Evolutionary conservation across 2,329 filamentous ascomycete species (phyloP).

Genomic region (Alternaria viburni): DNA sequence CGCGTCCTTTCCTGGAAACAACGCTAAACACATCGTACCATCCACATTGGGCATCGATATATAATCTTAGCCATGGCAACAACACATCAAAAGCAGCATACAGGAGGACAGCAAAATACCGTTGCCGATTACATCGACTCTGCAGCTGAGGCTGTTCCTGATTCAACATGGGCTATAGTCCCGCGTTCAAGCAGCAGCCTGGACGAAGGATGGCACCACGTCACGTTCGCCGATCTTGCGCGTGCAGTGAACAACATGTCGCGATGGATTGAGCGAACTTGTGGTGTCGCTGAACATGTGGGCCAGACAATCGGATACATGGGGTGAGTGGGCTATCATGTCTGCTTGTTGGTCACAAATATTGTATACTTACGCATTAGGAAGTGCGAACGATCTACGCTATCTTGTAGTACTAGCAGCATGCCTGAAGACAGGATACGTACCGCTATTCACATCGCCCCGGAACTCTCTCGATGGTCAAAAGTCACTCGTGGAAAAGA

Average conservation of each 20-base stretch:
- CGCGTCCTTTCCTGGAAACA: not conserved
- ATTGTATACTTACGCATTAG: not conserved
- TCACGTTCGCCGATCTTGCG: not conserved
- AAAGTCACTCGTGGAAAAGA: not conserved
- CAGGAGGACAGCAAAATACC: not conserved
- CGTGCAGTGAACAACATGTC: not conserved
- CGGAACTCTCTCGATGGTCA: slow-evolving; percentile 1
- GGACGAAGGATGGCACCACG: not conserved
- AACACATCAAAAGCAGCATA: not conserved
- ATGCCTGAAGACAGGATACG: not conserved
- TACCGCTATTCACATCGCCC: slow-evolving; percentile 3
- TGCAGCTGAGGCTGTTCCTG: not conserved
- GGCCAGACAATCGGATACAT: slow-evolving; percentile 4
- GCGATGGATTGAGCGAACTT: not conserved
- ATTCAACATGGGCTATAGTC: not conserved
- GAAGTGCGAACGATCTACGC: not conserved
- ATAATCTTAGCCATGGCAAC: not conserved
- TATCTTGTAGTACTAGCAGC: slow-evolving; percentile 3
- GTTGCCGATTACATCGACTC: slow-evolving; percentile 1
- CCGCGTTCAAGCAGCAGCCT: not conserved
- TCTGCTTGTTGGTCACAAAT: rapidly evolving
- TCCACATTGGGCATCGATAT: not conserved
- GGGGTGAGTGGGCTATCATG: not conserved
- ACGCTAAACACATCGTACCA: not conserved
- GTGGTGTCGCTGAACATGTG: not conserved